Conservation (phyloP, 495 filamentous ascomycete genomes). For the Sordaria brevicollis region DNA sequence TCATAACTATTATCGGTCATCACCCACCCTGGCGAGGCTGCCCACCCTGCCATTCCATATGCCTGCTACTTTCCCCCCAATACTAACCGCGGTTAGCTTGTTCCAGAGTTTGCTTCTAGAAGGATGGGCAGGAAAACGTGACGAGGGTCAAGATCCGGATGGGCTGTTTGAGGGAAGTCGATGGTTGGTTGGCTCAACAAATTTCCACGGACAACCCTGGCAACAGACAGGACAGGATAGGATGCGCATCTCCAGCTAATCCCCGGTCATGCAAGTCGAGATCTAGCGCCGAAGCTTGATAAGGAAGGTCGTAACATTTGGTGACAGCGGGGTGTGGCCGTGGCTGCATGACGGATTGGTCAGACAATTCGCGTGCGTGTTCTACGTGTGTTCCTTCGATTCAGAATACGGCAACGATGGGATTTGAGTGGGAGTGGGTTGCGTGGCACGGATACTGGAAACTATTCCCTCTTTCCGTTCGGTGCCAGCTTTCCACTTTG, state of each 20-base stretch:
- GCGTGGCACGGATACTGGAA: too few species aligned
- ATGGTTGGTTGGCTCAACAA: background rate
- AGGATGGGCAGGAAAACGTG: background rate
- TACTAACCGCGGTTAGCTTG: background rate
- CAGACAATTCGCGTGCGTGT: background rate
- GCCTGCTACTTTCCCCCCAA: background rate
- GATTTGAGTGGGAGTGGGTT: too few species aligned
- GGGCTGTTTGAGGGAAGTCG: background rate
- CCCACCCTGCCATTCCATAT: background rate
- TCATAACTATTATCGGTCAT: background rate
- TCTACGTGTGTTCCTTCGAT: background rate
- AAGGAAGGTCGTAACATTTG: background rate
- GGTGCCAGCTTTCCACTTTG: background rate
- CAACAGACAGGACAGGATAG: background rate
- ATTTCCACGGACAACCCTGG: background rate
- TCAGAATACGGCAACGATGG: background rate
- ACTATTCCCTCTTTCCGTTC: background rate
- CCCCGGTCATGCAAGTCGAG: background rate
- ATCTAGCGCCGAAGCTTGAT: background rate
- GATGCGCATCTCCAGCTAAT: background rate
- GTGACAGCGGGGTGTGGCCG: background rate
- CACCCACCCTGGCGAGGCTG: too few species aligned
- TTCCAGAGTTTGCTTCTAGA: background rate
- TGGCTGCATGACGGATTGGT: background rate
- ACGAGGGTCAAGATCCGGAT: background rate